Evolutionary conservation across 2,329 filamentous ascomycete species (phyloP).

Genomic region (Sphaerulina musiva): DNA sequence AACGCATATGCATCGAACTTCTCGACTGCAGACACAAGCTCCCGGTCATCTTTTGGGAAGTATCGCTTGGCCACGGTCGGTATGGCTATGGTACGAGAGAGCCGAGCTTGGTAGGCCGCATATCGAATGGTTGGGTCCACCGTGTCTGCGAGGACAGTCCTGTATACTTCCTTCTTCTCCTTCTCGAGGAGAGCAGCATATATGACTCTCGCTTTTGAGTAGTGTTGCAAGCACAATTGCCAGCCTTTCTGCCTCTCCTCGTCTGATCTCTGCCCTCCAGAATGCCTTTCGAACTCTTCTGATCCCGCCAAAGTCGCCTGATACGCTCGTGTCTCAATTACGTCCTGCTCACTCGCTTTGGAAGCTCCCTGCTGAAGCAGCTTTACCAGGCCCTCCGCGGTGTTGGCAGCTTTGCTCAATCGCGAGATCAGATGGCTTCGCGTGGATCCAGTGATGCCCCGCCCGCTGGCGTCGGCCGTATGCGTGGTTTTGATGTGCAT

Average conservation of each 20-base stretch:
- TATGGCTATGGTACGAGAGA: slow-evolving; percentile 78
- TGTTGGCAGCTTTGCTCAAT: slow-evolving; percentile 68
- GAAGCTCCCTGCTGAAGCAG: slow-evolving; percentile 60
- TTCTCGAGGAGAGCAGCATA: slow-evolving; percentile 68
- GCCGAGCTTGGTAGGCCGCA: slow-evolving; percentile 83
- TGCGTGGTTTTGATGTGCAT: slow-evolving; percentile 88
- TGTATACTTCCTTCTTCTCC: slow-evolving; percentile 69
- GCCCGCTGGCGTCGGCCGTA: slow-evolving; percentile 62
- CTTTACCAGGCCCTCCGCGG: slow-evolving; percentile 61
- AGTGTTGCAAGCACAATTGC: slow-evolving; percentile 69
- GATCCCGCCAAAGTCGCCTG: slow-evolving; percentile 68
- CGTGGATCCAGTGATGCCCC: slow-evolving; percentile 70
- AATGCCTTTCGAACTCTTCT: slow-evolving; percentile 75
- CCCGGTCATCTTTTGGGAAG: slow-evolving; percentile 61
- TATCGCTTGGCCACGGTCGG: slow-evolving; percentile 69
- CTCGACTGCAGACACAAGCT: slow-evolving; percentile 62
- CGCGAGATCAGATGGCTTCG: slow-evolving; percentile 85
- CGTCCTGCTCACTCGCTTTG: slow-evolving; percentile 61
- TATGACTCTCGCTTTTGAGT: slow-evolving; percentile 70
- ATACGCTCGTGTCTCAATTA: slow-evolving; percentile 84
- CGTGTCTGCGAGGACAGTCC: slow-evolving; percentile 75
- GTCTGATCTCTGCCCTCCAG: slow-evolving; percentile 38
- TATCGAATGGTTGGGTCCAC: slow-evolving; percentile 92
- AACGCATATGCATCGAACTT: slow-evolving; percentile 63
- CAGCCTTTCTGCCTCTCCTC: slow-evolving; percentile 51